Conservation (phyloP, 2,329 filamentous ascomycete genomes). For the Xylariaceae sp. region DNA sequence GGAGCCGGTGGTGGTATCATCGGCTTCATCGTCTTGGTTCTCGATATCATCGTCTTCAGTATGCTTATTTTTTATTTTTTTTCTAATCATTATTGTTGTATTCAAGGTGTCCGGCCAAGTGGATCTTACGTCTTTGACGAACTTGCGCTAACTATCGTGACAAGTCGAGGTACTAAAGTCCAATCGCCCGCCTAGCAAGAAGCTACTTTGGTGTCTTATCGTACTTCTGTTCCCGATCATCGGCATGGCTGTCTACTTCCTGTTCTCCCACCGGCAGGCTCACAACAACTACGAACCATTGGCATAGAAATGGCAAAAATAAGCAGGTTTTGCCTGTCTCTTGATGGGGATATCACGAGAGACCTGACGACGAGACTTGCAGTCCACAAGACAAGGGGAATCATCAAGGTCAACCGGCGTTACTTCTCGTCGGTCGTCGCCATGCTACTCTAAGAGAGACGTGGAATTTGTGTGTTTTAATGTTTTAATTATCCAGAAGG, state of each 20-base stretch:
- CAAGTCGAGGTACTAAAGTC: conserved; percentile 61
- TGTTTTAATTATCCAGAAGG: too few relatives aligned
- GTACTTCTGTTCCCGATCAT: conserved; percentile 60
- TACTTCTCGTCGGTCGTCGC: too few relatives aligned
- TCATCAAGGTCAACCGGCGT: too few relatives aligned
- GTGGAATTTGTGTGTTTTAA: too few relatives aligned
- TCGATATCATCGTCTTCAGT: conserved; percentile 61
- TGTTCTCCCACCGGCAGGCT: conserved; percentile 56
- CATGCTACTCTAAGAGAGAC: too few relatives aligned
- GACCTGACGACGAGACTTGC: too few relatives aligned
- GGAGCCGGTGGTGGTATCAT: conserved; percentile 57
- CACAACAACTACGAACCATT: conserved; percentile 38
- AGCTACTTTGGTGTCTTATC: conserved; percentile 57
- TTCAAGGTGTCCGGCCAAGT: too few relatives aligned
- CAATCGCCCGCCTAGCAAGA: conserved; percentile 50
- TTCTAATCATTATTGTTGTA: not conserved
- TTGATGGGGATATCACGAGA: too few relatives aligned
- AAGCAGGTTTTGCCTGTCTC: too few relatives aligned
- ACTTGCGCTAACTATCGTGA: conserved; percentile 3
- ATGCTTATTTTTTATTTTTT: conserved; percentile 28
- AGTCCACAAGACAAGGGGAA: too few relatives aligned
- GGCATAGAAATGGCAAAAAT: not conserved
- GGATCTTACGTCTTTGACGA: not conserved
- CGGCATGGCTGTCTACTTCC: conserved; percentile 57
- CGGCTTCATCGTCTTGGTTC: conserved; percentile 54